phyloP scores from a whole-genome alignment of 441 rosid species.

The Erodium trifolium region DNA sequence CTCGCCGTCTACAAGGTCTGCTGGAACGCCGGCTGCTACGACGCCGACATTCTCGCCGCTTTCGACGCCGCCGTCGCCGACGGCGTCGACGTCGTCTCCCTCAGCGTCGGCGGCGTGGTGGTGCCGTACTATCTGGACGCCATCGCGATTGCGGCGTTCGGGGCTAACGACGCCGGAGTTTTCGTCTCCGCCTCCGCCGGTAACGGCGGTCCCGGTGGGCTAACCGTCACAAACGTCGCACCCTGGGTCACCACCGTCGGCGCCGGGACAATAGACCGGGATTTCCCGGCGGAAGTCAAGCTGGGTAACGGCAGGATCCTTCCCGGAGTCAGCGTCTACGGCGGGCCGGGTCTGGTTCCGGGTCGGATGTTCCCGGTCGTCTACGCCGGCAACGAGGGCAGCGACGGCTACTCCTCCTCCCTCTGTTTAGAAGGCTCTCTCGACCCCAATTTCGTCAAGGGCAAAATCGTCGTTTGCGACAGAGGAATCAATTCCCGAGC shows the following conservation, averaged over 20 bases:
- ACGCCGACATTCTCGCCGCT: too few species aligned
- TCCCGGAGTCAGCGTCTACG: background rate
- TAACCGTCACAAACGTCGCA: constrained; percentile 57
- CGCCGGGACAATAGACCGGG: constrained; percentile 33
- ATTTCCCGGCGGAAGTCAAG: constrained; percentile 42
- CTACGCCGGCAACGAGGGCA: too few species aligned
- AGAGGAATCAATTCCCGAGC: constrained; percentile 44
- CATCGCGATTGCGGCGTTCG: too few species aligned
- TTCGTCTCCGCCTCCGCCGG: constrained; percentile 36
- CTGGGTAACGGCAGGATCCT: constrained; percentile 16
- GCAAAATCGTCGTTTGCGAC: background rate
- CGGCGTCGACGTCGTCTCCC: too few species aligned
- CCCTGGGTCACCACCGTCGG: constrained; percentile 46
- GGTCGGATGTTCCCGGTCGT: background rate
- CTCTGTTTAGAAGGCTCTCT: background rate
- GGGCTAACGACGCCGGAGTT: too few species aligned
- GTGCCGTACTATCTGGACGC: too few species aligned
- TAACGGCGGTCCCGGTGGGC: constrained; percentile 61
- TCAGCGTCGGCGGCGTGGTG: too few species aligned
- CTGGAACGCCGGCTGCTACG: too few species aligned
- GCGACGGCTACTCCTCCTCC: too few species aligned
- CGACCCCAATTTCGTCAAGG: background rate
- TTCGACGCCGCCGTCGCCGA: too few species aligned
- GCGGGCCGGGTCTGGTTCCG: constrained; percentile 11
- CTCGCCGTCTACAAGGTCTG: too few species aligned